These are phyloP conservation scores for Sclerospora graminicola DNA, from an alignment of 352 stramenopile species.

Conservation along the genomic window DNA sequence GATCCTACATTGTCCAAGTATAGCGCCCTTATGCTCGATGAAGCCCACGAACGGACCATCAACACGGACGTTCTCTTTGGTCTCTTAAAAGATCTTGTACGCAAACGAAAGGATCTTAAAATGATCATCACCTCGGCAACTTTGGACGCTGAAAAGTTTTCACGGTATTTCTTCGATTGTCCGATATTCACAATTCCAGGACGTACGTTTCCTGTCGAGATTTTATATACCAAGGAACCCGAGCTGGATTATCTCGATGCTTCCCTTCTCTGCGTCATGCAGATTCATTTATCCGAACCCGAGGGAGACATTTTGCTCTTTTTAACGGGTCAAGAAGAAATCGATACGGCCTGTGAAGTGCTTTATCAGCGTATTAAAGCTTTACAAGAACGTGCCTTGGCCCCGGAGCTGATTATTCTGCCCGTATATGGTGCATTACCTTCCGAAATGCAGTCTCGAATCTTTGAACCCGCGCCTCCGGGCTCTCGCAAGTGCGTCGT, in stretches of 20 bases:
- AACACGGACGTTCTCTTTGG: slow-evolving; percentile 99
- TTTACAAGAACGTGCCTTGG: slow-evolving; percentile 88
- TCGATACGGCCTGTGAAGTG: slow-evolving; percentile 97
- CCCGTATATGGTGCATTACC: slow-evolving; percentile 97
- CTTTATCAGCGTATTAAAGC: slow-evolving; percentile 96
- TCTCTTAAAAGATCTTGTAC: slow-evolving; percentile 83
- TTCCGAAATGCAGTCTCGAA: slow-evolving; percentile 98
- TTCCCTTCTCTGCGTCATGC: slow-evolving; percentile 96
- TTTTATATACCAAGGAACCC: slow-evolving; percentile 98
- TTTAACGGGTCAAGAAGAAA: slow-evolving; percentile 98
- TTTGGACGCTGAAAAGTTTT: slow-evolving; percentile 97
- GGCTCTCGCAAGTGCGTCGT: slow-evolving; percentile 97
- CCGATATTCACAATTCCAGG: slow-evolving; percentile 99
- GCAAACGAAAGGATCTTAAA: slow-evolving; percentile 82
- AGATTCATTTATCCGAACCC: slow-evolving; percentile 98
- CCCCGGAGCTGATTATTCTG: slow-evolving; percentile 96
- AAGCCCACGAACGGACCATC: slow-evolving; percentile 97
- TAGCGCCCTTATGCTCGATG: slow-evolving; percentile 94
- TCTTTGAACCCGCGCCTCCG: slow-evolving; percentile 95
- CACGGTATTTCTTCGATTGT: slow-evolving; percentile 94
- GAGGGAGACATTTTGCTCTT: slow-evolving; percentile 99
- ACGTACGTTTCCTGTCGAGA: slow-evolving; percentile 96
- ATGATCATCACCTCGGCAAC: slow-evolving; percentile 92
- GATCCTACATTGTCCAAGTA: slow-evolving; percentile 94
- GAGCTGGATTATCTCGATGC: slow-evolving; percentile 98